Percentiles rank a stretch among this genome's conserved stretches.
Evolutionary conservation across 371 early-diverging fungal genomes (phyloP).

Genomic region (Lichtheimia corymbifera): DNA sequence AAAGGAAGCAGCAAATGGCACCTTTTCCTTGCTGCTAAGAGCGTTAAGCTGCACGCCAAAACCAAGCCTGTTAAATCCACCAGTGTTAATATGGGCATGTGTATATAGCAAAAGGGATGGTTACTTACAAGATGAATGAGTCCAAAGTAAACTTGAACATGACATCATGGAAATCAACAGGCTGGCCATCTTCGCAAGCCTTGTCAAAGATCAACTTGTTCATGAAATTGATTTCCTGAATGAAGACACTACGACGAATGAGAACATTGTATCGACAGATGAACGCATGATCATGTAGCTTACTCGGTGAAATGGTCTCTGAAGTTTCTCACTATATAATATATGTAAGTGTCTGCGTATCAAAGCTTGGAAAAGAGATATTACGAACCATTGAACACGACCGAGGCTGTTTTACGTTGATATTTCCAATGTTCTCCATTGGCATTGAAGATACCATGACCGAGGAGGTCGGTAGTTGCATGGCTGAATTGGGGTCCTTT

Average conservation of each 20-base stretch:
- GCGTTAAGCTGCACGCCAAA: slow-evolving; percentile 47
- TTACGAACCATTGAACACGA: slow-evolving; percentile 37
- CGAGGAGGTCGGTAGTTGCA: slow-evolving; percentile 30
- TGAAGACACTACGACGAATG: slow-evolving; percentile 41
- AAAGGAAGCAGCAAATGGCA: slow-evolving; percentile 60
- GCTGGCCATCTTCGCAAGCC: slow-evolving; percentile 24
- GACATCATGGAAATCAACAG: slow-evolving; percentile 49
- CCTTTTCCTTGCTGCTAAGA: slow-evolving; percentile 24
- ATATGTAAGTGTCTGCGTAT: no score
- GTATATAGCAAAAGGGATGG: not conserved
- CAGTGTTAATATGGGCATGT: not conserved
- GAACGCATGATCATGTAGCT: not conserved
- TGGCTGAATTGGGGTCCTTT: slow-evolving; percentile 39
- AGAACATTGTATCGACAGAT: slow-evolving; percentile 3
- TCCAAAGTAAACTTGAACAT: slow-evolving; percentile 59
- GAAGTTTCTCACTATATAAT: slow-evolving; percentile 37
- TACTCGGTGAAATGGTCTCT: slow-evolving; percentile 47
- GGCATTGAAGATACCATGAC: slow-evolving; percentile 51
- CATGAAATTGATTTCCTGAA: slow-evolving; percentile 44
- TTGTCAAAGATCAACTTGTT: slow-evolving; percentile 33
- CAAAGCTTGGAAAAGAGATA: no score
- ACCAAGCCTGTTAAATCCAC: slow-evolving; percentile 29
- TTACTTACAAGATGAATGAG: slow-evolving; percentile 54
- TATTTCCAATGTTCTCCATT: slow-evolving; percentile 42
- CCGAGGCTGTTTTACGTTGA: slow-evolving; percentile 42